phyloP scores from a whole-genome alignment of 176 grass and related monocot genomes.

The Tillandsia leiboldiana region DNA sequence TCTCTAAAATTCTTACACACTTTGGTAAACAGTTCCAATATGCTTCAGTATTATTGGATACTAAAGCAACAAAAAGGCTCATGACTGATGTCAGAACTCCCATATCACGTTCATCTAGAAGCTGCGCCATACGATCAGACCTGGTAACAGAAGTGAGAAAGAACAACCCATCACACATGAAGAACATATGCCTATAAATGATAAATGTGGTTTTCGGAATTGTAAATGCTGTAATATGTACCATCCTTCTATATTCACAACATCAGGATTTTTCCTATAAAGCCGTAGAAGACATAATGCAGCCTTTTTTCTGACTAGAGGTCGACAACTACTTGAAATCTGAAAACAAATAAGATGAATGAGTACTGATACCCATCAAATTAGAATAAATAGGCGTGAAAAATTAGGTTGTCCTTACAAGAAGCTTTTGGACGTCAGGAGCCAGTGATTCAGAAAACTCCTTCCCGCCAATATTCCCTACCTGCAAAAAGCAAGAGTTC shows the following conservation, averaged over 20 bases:
- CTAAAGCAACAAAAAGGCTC: conserved; percentile 97
- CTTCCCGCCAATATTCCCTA: conserved; percentile 99
- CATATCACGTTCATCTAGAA: conserved; percentile 91
- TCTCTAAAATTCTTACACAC: conserved; percentile 87
- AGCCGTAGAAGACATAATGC: conserved; percentile 91
- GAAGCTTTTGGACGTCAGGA: conserved; percentile 94
- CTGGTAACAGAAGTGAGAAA: conserved; percentile 29
- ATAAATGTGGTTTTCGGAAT: background rate
- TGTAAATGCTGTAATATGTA: conserved; percentile 28
- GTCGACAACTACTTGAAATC: conserved; percentile 97
- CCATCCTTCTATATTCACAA: conserved; percentile 97
- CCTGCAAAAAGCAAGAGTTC: conserved; percentile 39
- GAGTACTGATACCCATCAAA: conserved; percentile 23
- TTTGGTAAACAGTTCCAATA: conserved; percentile 99
- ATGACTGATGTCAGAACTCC: conserved; percentile 95
- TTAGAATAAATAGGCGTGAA: conserved; percentile 6
- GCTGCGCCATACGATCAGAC: conserved; percentile 95
- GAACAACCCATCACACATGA: background rate
- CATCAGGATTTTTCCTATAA: conserved; percentile 98
- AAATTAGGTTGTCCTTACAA: conserved; percentile 44
- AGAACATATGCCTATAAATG: background rate
- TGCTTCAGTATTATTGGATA: conserved; percentile 83
- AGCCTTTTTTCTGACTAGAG: conserved; percentile 97
- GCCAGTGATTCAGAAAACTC: conserved; percentile 98
- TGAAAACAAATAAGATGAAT: conserved; percentile 24